Percentiles rank a stretch among this genome's conserved stretches.
Evolutionary conservation across 768 basidiomycete genomes (phyloP).

Genomic region (Fistulinella prunicolor): DNA sequence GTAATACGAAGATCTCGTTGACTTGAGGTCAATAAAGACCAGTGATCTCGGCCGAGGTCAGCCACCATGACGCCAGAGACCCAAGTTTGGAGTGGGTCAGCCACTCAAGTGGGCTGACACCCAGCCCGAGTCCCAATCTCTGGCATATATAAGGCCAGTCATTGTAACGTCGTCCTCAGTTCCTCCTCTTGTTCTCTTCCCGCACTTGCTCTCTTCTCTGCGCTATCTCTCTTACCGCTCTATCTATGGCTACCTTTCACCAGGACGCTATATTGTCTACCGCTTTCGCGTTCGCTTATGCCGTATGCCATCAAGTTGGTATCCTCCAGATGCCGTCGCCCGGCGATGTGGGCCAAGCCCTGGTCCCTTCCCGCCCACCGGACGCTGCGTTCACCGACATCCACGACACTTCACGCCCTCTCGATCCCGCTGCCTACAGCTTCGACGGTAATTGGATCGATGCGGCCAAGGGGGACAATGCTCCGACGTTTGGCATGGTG

Average conservation of each 20-base stretch:
- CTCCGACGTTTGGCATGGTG: not conserved
- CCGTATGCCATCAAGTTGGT: not conserved
- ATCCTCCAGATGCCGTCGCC: not conserved
- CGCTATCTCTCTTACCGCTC: not conserved
- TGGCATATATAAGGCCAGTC: slow-evolving; percentile 7
- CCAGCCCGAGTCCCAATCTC: not conserved
- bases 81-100: too few relatives aligned
- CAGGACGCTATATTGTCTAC: not conserved
- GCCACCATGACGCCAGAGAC: too few relatives aligned
- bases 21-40: not conserved
- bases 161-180: not conserved
- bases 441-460: not conserved
- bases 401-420: not conserved
- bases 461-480: not conserved
- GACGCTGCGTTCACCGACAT: not conserved
- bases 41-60: not conserved
- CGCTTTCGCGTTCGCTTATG: not conserved
- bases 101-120: not conserved
- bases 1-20: not conserved
- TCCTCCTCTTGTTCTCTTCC: slow-evolving; percentile 1
- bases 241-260: slow-evolving; percentile 3
- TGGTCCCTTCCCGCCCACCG: not conserved
- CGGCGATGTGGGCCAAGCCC: not conserved
- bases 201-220: not conserved
- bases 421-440: not conserved